phyloP scores from a whole-genome alignment of 106 monocot genomes.

The Amphibolis antarctica region DNA sequence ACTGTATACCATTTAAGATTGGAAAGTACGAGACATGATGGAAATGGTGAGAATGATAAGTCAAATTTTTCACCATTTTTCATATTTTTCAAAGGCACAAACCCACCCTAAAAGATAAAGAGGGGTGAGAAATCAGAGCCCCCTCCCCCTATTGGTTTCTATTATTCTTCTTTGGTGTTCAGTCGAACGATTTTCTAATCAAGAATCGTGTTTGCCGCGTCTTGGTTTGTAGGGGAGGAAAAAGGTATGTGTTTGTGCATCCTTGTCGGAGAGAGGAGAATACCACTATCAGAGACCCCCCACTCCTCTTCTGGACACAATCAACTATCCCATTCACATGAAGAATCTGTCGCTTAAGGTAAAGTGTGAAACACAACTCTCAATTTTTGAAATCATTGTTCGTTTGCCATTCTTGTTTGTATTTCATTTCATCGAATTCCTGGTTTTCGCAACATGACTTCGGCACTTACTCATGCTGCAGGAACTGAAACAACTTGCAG shows the following conservation, averaged over 20 bases:
- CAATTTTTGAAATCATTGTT: no score
- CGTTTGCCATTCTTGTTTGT: not conserved
- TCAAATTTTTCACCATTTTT: no score
- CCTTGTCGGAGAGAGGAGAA: conserved; percentile 50
- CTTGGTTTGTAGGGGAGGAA: conserved; percentile 29
- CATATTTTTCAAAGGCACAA: no score
- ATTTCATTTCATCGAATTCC: no score
- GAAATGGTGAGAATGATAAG: no score
- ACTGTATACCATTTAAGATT: no score
- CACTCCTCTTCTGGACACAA: conserved; percentile 79
- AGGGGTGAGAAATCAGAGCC: no score
- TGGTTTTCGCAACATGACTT: no score
- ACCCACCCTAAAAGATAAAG: no score
- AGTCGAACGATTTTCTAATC: not conserved
- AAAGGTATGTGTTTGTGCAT: conserved; percentile 37
- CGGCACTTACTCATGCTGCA: conserved; percentile 5
- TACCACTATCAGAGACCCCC: conserved; percentile 68
- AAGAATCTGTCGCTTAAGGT: conserved; percentile 85
- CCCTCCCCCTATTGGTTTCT: not conserved
- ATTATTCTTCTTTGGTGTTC: not conserved
- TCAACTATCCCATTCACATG: conserved; percentile 93
- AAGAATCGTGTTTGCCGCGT: not conserved
- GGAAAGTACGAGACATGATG: no score
- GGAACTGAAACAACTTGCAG: conserved; percentile 79
- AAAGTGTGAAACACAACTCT: not conserved